Conservation (phyloP, 331 rosid species). For the Quercus tomentella region DNA sequence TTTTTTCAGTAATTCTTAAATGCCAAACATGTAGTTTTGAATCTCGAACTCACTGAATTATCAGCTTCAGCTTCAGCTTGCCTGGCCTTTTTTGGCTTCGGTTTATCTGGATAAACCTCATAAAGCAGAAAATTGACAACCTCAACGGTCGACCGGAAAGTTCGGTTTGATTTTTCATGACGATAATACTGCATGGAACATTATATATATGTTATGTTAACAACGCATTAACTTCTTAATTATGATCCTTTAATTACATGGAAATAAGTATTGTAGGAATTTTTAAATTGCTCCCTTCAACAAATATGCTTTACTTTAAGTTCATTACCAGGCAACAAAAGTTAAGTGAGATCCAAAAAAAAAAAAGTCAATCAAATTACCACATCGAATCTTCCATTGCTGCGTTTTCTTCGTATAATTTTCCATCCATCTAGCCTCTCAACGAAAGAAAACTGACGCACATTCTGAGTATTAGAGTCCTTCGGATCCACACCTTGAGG, state of each 20-base stretch:
- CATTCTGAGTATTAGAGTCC: not conserved
- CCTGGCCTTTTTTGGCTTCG: not conserved
- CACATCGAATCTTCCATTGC: not conserved
- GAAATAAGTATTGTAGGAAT: not conserved
- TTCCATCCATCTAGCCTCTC: not conserved
- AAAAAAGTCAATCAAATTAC: not conserved
- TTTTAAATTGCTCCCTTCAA: not conserved
- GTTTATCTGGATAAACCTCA: slow-evolving; percentile 10
- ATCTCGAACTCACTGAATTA: not conserved
- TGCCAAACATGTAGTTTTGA: not conserved
- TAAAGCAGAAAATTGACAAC: slow-evolving; percentile 17
- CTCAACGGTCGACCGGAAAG: slow-evolving; percentile 5
- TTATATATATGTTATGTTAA: not conserved
- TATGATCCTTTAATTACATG: not conserved
- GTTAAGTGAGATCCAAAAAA: not conserved
- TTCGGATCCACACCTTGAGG: not conserved
- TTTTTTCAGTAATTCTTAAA: not conserved
- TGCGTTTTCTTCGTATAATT: not conserved
- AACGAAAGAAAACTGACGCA: not conserved
- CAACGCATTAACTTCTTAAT: not conserved
- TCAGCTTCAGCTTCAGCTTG: not conserved
- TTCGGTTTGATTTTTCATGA: not conserved
- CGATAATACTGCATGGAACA: slow-evolving; percentile 11
- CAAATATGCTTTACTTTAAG: not conserved
- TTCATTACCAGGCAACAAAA: not conserved